Conservation (phyloP, 176 grass and related monocot species). For the Hordeum vulgare region DNA sequence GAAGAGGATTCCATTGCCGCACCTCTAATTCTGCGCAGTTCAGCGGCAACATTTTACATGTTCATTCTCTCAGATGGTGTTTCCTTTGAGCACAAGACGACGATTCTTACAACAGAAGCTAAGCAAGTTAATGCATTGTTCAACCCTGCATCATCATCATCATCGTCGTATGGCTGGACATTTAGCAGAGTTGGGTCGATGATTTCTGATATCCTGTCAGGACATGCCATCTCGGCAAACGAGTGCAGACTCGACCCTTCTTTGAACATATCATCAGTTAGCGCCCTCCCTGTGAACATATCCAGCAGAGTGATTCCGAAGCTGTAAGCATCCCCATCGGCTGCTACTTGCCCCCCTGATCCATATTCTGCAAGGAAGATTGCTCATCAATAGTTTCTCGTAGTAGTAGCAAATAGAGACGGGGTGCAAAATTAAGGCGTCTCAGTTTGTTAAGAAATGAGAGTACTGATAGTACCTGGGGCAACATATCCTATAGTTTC, state of each 20-base stretch:
- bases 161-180: neutral
- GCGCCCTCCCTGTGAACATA: conserved; percentile 41
- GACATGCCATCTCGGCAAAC: conserved; percentile 7
- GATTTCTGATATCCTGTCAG: conserved; percentile 24
- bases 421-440: neutral
- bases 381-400: neutral
- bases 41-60: neutral
- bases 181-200: neutral
- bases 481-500: conserved; percentile 28
- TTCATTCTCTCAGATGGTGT: conserved; percentile 4
- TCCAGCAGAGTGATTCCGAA: conserved; percentile 36
- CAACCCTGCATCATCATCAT: neutral
- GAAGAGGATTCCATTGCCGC: neutral
- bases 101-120: conserved; percentile 1
- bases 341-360: neutral
- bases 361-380: conserved; percentile 32
- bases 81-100: conserved; percentile 21
- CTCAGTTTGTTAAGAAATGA: neutral
- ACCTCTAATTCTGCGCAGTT: conserved; percentile 17
- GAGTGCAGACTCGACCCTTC: conserved; percentile 5
- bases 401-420: neutral
- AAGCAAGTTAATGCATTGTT: neutral
- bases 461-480: conserved; percentile 11
- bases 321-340: conserved; percentile 35
- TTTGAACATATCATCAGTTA: conserved; percentile 27